These are phyloP conservation scores for Eucalyptus viminalis DNA, from an alignment of 345 rosid genomes.

Conservation along the genomic window DNA sequence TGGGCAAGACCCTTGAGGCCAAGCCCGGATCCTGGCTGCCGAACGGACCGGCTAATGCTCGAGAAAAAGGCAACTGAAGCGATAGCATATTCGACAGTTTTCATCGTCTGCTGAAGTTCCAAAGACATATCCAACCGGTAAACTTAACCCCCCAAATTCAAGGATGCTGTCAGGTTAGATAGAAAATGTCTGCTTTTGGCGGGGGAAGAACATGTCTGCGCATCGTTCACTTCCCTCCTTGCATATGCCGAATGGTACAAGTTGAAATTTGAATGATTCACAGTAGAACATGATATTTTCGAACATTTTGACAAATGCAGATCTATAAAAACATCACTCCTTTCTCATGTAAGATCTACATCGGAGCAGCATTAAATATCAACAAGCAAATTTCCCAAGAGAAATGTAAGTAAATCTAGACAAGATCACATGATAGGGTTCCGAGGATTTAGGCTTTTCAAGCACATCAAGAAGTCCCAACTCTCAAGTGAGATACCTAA, in stretches of 20 bases:
- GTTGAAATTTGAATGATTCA: background rate
- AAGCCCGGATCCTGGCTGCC: accelerated
- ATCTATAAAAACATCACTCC: background rate
- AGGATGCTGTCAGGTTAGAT: background rate
- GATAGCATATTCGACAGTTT: background rate
- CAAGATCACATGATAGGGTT: background rate
- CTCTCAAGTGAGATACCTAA: background rate
- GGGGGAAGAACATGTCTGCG: background rate
- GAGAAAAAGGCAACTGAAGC: background rate
- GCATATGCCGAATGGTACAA: background rate
- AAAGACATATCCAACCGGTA: background rate
- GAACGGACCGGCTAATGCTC: background rate
- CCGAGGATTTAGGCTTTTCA: background rate
- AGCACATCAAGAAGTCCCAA: background rate
- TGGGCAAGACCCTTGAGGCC: background rate
- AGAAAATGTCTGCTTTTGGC: background rate
- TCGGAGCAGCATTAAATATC: background rate
- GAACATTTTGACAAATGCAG: background rate
- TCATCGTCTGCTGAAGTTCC: background rate
- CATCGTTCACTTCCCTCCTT: background rate
- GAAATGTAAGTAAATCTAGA: background rate
- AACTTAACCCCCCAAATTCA: background rate
- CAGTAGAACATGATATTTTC: background rate
- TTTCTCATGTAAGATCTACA: background rate
- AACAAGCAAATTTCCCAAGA: background rate